Evolutionary conservation across 2,329 filamentous ascomycete genomes (phyloP), one percentile per base, ranked within the genome.

Genomic region (Alternaria viburni): DNA sequence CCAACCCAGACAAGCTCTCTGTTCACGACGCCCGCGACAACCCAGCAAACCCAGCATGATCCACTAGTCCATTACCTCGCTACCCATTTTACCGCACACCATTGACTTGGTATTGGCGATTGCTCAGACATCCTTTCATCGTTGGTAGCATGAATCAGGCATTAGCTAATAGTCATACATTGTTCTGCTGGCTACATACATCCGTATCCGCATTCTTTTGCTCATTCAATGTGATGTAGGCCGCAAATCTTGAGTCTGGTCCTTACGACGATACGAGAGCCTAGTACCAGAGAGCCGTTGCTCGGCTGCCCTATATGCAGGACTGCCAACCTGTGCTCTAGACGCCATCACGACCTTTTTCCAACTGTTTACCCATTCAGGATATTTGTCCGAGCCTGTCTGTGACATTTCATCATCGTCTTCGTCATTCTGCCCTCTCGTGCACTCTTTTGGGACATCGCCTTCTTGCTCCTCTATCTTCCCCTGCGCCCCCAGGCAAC

Each of bases 1-100:
- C 25, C 12, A 61, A 61, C 3, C 44, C 65, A 4, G 28, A 23
- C 0, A 60, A 49, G 13, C 51, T 28, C 15, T 66, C 67, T 13
- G 58, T 67, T 12, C 59, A 69, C 28, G 36, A 36, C 10, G 21
- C 13, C 4, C 23, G 36, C 36, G 17, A 11, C 5, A 41, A 41
- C 9, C 9, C n/a, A 17, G 9, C 36, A 41, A 17, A 41, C 36
- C 1, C n/a, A 41, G 3, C 3, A 17, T 41, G 36, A 41, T 41
- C 15, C 2, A 41, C 32, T 5, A 17, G 2, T 41, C 2, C 8
- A n/a, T 36, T 5, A 36, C 1, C 13, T 15, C 32, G 6, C 6
- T n/a, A 36, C 13, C 7, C 13, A 17, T 41, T 0, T 5, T 41
- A 0, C 3, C 15, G 32, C 32, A 41, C 4, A 41, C 9, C 36